phyloP scores from a whole-genome alignment of 805 yeast species.

The Kazachstania bromeliacearum region DNA sequence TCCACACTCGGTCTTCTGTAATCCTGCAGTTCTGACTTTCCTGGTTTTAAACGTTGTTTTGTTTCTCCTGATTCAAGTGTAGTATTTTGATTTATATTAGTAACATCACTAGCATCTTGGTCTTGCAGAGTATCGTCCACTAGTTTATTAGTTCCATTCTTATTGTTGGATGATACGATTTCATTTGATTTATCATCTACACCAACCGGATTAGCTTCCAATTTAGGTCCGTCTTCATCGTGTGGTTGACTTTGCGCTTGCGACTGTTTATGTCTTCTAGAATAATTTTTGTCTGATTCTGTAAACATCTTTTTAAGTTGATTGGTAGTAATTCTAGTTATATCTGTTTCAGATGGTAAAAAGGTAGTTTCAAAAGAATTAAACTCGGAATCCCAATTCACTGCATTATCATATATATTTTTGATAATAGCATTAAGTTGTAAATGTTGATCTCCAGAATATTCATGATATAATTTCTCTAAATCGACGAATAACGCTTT shows the following conservation, averaged over 20 bases:
- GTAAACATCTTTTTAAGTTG: slow-evolving; percentile 66
- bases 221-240: not conserved
- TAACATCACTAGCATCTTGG: not conserved
- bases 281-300: slow-evolving; percentile 2
- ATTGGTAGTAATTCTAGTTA: slow-evolving; percentile 78
- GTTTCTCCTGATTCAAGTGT: not conserved
- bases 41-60: not conserved
- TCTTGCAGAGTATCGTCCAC: not conserved
- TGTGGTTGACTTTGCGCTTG: not conserved
- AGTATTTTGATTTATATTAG: not conserved
- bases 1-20: not conserved
- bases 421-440: slow-evolving; percentile 61
- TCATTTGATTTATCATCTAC: not conserved
- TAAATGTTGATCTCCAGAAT: slow-evolving; percentile 57
- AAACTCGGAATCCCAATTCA: slow-evolving; percentile 80
- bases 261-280: not conserved
- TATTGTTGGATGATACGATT: not conserved
- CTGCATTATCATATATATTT: slow-evolving; percentile 70
- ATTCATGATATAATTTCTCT: slow-evolving; percentile 42
- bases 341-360: slow-evolving; percentile 88
- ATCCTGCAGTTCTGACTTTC: too few species aligned
- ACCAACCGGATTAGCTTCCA: not conserved
- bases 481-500: slow-evolving; percentile 36
- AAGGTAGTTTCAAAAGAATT: slow-evolving; percentile 66
- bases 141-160: not conserved